Evolutionary conservation across 495 filamentous ascomycete genomes (phyloP).

Genomic region (Apiosordaria backusii): DNA sequence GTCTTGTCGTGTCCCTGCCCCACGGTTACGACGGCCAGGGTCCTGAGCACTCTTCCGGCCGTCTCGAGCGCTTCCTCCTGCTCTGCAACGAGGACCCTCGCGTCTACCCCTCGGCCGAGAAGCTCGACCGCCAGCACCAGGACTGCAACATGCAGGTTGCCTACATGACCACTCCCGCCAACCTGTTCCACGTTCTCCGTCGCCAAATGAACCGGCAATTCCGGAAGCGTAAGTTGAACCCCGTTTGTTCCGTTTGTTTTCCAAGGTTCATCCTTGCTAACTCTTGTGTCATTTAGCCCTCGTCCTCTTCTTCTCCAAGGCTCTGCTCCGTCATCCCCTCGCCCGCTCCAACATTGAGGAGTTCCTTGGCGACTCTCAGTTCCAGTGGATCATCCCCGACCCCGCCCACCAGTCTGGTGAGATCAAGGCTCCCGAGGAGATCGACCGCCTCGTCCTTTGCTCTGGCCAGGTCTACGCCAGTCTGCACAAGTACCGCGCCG

Average conservation of each 20-base stretch:
- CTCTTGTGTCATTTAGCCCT: conserved; percentile 55
- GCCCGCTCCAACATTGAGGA: conserved; percentile 85
- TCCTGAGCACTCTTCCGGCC: conserved; percentile 95
- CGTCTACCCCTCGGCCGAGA: conserved; percentile 78
- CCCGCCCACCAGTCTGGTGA: conserved; percentile 67
- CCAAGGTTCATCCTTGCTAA: conserved; percentile 34
- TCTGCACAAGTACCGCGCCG: conserved; percentile 83
- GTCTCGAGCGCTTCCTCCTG: conserved; percentile 96
- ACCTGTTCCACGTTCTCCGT: conserved; percentile 93
- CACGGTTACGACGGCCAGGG: conserved; percentile 99
- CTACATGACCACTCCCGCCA: conserved; percentile 88
- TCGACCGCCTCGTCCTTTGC: conserved; percentile 92
- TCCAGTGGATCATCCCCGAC: conserved; percentile 93
- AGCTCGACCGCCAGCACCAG: conserved; percentile 95
- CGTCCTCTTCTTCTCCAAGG: conserved; percentile 96
- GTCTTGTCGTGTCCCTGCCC: conserved; percentile 88
- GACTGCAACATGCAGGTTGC: conserved; percentile 99
- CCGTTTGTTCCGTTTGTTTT: neutral
- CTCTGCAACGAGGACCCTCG: conserved; percentile 97
- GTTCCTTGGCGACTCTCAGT: conserved; percentile 85
- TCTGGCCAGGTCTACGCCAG: conserved; percentile 91
- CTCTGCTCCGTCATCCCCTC: conserved; percentile 85
- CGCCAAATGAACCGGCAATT: conserved; percentile 99
- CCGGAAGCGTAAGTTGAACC: conserved; percentile 78
- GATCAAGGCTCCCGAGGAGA: conserved; percentile 78